Evolutionary conservation across 768 basidiomycete species (phyloP).

Genomic region (Chalciporus chontae): DNA sequence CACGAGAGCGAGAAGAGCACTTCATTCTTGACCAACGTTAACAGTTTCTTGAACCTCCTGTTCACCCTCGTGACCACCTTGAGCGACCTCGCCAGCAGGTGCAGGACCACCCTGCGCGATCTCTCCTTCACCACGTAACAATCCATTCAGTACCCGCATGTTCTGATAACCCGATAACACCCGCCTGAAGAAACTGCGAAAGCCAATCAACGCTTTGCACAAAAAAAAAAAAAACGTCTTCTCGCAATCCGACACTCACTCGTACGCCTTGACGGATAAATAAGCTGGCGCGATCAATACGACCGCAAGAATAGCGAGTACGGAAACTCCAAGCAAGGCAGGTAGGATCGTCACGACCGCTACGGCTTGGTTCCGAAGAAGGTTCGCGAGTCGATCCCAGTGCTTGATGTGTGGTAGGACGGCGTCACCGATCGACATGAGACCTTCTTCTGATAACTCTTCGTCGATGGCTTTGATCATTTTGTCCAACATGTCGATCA

Average conservation of each 20-base stretch:
- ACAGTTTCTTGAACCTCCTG: too few species aligned
- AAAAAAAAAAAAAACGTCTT: not conserved
- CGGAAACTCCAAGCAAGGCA: conserved; percentile 18
- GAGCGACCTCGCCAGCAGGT: not conserved
- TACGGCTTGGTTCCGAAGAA: conserved; percentile 6
- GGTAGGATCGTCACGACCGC: conserved; percentile 9
- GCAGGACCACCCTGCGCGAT: not conserved
- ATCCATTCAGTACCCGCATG: not conserved
- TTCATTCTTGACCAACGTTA: too few species aligned
- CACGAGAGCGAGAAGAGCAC: too few species aligned
- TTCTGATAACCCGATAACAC: not conserved
- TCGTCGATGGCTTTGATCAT: conserved; percentile 17
- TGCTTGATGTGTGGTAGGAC: conserved; percentile 18
- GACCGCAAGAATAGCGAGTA: conserved; percentile 11
- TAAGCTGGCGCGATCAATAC: conserved; percentile 7
- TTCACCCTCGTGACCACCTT: not conserved
- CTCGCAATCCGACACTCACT: too few species aligned
- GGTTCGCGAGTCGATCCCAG: conserved; percentile 14
- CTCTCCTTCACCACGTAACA: not conserved
- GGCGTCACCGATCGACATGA: conserved; percentile 15
- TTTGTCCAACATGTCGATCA: conserved; percentile 16
- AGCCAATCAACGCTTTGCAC: not conserved
- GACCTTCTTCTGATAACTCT: conserved; percentile 15
- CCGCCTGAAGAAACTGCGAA: not conserved
- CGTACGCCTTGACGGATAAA: conserved; percentile 1